These are phyloP conservation scores for Hypoxylon trugodes DNA, from an alignment of 495 filamentous ascomycete species.

Conservation along the genomic window DNA sequence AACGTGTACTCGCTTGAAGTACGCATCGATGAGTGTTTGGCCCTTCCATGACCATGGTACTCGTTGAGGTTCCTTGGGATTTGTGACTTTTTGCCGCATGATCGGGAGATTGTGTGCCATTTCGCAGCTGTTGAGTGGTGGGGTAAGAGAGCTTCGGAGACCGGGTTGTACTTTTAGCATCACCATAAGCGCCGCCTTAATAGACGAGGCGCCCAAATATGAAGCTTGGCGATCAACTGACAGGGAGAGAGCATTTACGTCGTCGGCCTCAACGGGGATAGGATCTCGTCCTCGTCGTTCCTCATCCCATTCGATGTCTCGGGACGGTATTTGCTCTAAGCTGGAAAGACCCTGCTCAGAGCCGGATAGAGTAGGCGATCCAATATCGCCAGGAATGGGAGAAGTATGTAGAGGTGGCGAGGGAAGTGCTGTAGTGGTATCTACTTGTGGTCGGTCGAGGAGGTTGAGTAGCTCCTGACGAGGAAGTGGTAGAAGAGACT, in stretches of 20 bases:
- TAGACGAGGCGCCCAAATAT: slow-evolving; percentile 83
- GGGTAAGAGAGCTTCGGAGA: slow-evolving; percentile 65
- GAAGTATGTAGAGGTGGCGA: slow-evolving; percentile 56
- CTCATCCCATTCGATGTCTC: slow-evolving; percentile 67
- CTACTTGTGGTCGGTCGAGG: slow-evolving; percentile 54
- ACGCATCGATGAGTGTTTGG: slow-evolving; percentile 74
- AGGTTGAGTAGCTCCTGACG: slow-evolving; percentile 61
- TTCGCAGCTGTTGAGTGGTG: slow-evolving; percentile 57
- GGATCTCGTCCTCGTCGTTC: slow-evolving; percentile 63
- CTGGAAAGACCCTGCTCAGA: slow-evolving; percentile 55
- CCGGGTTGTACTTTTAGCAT: slow-evolving; percentile 79
- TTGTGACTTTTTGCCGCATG: slow-evolving; percentile 55
- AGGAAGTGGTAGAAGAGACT: slow-evolving; percentile 59
- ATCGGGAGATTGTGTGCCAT: slow-evolving; percentile 58
- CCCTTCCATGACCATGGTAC: slow-evolving; percentile 67
- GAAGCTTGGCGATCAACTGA: slow-evolving; percentile 75
- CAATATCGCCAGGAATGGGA: slow-evolving; percentile 52
- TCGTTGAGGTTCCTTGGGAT: slow-evolving; percentile 60
- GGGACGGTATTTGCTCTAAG: slow-evolving; percentile 62
- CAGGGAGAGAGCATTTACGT: slow-evolving; percentile 83
- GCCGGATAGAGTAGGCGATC: slow-evolving; percentile 53
- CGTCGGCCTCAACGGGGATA: slow-evolving; percentile 76
- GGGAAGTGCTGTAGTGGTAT: slow-evolving; percentile 51
- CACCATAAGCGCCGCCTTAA: slow-evolving; percentile 81
- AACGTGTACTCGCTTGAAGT: slow-evolving; percentile 78